These are phyloP conservation scores for Microascus cirrosus DNA, from an alignment of 2,329 filamentous ascomycete species.

Conservation along the genomic window DNA sequence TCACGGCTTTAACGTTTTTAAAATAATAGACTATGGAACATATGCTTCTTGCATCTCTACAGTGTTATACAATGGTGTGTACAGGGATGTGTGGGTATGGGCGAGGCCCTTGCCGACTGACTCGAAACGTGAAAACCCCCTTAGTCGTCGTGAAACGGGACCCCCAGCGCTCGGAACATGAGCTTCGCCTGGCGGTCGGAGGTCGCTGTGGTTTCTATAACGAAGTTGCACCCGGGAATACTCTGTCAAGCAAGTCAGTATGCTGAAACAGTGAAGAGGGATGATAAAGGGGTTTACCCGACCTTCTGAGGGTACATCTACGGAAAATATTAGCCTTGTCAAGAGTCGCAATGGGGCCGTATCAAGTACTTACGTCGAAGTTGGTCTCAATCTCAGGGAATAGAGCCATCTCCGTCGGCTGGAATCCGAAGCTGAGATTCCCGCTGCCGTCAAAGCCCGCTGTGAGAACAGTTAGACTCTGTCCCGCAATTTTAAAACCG, in stretches of 20 bases:
- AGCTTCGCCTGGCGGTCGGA: constrained; percentile 78
- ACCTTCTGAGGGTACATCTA: constrained; percentile 6
- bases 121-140: neutral
- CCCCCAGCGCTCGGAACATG: constrained; percentile 45
- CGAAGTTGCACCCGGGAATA: constrained; percentile 77
- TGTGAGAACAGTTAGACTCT: neutral
- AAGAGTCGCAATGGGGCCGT: neutral
- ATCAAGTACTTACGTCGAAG: constrained; percentile 61
- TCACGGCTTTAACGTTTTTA: neutral
- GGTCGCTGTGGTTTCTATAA: constrained; percentile 72
- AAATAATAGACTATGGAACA: neutral
- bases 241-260: constrained; percentile 18
- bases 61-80: neutral
- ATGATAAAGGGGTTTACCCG: neutral
- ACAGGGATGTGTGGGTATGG: neutral
- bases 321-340: neutral
- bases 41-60: neutral
- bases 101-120: neutral
- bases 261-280: constrained; percentile 1
- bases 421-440: constrained; percentile 76
- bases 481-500: neutral
- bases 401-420: constrained; percentile 60
- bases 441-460: constrained; percentile 75
- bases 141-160: constrained; percentile 19
- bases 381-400: constrained; percentile 95